Base-by-base conservation (phyloP, 768 basidiomycete species). In the Kondoa subrosea region DNA sequence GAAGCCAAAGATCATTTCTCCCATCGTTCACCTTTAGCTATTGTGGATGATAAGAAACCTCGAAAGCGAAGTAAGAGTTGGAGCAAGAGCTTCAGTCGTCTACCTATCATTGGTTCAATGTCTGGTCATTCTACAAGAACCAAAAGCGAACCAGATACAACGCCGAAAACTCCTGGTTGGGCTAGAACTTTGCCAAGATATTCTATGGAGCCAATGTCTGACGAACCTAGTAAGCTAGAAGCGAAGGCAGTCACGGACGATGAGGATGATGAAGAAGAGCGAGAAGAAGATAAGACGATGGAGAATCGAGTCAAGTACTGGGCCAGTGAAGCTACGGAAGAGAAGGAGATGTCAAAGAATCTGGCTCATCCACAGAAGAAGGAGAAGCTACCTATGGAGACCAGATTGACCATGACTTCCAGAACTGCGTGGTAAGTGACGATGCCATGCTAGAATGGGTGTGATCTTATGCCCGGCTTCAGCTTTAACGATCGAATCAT, bases 11-110 rank as follows among this genome's bases (percentile, higher is more conserved):
- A 91, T 73, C 93, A 99, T 76, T 78, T 91, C 74, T 83, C 86
- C 72, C 90, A 95, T 76, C 83, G 84, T 79, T 89, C 88, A 70
- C 95, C 95, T 12, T 80, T 97, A 64, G 86, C 87, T 68, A 91
- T 96, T 82, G 90, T 95, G 26, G 83, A 85, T 56, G 89, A 92
- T 75, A 65, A 65, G 17, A 27, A 57, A 29, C 65, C 50, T 2
- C 67, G 68, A 58, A 68, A 68, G 50, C 50, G 77, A 65, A 68
- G 75, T 62, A 74, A 78, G 67, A 82, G 80, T 72, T 79, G 85
- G 72, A 83, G 74, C 15, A 72, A 76, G 40, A 74, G 72, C 25
- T 34, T 76, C 30, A 75, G 71, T 67, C 71, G n/a, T 30, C 64
- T 56, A 68, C 71, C 56, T 65, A 76, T 72, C 74, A 72, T 70